Percentiles rank a stretch among this genome's conserved stretches.
phyloP scores from a whole-genome alignment of 2,329 filamentous ascomycete genomes.

The Fusarium longipes region DNA sequence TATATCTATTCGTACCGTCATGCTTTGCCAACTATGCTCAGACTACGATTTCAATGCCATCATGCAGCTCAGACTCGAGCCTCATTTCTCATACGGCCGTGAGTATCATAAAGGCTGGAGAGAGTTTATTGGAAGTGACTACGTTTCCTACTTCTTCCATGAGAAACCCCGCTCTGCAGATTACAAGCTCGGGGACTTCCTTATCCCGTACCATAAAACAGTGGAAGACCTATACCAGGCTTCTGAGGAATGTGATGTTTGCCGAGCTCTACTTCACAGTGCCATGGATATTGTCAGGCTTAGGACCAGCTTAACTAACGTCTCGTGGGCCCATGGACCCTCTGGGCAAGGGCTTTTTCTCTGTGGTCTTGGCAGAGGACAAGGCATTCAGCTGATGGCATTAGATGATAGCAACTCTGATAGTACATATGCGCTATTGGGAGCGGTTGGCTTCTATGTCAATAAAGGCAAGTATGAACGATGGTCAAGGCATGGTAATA shows the following conservation, averaged over 20 bases:
- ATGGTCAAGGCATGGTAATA: rapidly evolving
- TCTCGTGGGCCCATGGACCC: rapidly evolving
- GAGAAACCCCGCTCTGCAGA: background rate
- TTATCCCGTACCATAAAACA: background rate
- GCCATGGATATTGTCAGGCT: background rate
- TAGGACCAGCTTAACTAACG: rapidly evolving
- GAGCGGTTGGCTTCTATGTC: background rate
- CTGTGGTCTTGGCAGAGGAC: rapidly evolving
- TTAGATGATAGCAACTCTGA: too few relatives aligned
- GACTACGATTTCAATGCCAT: background rate
- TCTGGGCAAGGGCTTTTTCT: background rate
- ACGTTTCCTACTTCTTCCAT: background rate
- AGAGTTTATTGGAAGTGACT: background rate
- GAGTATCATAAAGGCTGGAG: too few relatives aligned
- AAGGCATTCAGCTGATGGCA: background rate
- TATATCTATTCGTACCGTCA: background rate
- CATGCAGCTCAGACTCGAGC: background rate
- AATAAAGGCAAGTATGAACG: background rate
- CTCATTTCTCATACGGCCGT: too few relatives aligned
- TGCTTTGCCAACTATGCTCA: background rate
- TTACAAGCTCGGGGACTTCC: rapidly evolving
- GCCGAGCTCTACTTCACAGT: background rate
- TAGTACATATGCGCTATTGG: too few relatives aligned
- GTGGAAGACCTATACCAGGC: rapidly evolving
- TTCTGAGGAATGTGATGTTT: background rate